A percentile compares a stretch with the other conserved stretches of the same genome.
Conservation (phyloP, 2,329 filamentous ascomycete species). For the Neofusicoccum sp. region DNA sequence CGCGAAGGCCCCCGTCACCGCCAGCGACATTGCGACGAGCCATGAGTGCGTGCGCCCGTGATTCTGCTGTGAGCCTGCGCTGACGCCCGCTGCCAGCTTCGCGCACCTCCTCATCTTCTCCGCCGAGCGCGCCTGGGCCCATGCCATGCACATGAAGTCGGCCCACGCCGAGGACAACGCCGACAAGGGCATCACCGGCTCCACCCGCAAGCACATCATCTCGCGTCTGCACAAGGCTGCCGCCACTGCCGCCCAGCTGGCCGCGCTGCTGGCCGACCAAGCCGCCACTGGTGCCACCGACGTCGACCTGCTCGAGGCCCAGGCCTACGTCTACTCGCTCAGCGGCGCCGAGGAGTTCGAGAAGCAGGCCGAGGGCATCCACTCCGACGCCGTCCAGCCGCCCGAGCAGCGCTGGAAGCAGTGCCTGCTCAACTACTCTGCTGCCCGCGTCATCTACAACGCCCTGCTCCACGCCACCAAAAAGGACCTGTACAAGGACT, state of each 20-base stretch:
- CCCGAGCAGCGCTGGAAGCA: constrained; percentile 64
- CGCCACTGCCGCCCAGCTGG: constrained; percentile 66
- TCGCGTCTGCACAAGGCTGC: constrained; percentile 82
- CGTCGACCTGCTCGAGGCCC: constrained; percentile 77
- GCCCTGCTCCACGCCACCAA: constrained; percentile 65
- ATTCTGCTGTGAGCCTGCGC: neutral
- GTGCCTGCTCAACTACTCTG: constrained; percentile 73
- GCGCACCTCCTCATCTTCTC: constrained; percentile 77
- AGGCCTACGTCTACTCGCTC: constrained; percentile 76
- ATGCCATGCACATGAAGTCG: constrained; percentile 92
- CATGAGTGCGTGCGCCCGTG: constrained; percentile 61
- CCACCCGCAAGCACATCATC: constrained; percentile 82
- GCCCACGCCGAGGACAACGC: constrained; percentile 72
- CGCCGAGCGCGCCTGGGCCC: constrained; percentile 89
- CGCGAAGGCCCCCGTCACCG: constrained; percentile 66
- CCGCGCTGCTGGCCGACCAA: constrained; percentile 63
- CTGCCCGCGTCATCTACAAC: constrained; percentile 78
- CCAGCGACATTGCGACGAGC: constrained; percentile 71
- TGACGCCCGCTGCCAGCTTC: constrained; percentile 53
- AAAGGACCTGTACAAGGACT: constrained; percentile 79
- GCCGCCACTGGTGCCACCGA: constrained; percentile 63
- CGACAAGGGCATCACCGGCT: constrained; percentile 71
- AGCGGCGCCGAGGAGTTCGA: constrained; percentile 79
- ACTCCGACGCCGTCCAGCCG: constrained; percentile 24
- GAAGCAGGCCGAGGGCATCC: constrained; percentile 60